These are phyloP conservation scores for Trichophyton mentagrophytes DNA, from an alignment of 2,329 filamentous ascomycete species.

Conservation along the genomic window DNA sequence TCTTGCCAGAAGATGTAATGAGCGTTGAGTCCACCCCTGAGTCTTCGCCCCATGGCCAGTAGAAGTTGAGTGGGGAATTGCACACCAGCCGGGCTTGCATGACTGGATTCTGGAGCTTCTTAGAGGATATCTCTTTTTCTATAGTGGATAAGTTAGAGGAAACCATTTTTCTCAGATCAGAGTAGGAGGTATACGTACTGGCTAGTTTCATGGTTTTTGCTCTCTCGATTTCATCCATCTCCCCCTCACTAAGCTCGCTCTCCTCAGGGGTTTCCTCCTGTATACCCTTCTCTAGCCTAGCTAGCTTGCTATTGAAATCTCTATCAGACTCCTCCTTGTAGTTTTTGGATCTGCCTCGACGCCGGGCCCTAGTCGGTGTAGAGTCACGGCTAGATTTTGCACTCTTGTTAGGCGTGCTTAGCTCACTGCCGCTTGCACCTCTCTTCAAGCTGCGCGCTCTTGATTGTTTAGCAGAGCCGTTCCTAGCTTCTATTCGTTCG, in stretches of 20 bases:
- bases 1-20: slow-evolving; percentile 82
- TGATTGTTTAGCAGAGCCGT: slow-evolving; percentile 16
- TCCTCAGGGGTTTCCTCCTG: slow-evolving; percentile 45
- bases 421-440: slow-evolving; percentile 36
- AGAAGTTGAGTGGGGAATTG: slow-evolving; percentile 93
- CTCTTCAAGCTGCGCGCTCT: slow-evolving; percentile 44
- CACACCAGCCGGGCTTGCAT: slow-evolving; percentile 87
- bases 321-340: slow-evolving; percentile 65
- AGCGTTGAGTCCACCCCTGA: slow-evolving; percentile 61
- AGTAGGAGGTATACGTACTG: slow-evolving; percentile 39
- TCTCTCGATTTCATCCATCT: slow-evolving; percentile 50
- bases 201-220: slow-evolving; percentile 61
- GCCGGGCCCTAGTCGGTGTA: slow-evolving; percentile 49
- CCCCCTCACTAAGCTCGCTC: slow-evolving; percentile 32
- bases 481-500: slow-evolving; percentile 34
- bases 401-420: slow-evolving; percentile 52
- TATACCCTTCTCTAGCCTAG: slow-evolving; percentile 37
- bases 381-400: slow-evolving; percentile 61
- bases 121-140: slow-evolving; percentile 74
- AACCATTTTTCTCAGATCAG: not conserved
- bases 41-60: slow-evolving; percentile 67
- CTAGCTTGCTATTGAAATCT: slow-evolving; percentile 62
- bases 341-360: slow-evolving; percentile 42
- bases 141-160: slow-evolving; percentile 20
- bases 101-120: slow-evolving; percentile 85